Evolutionary conservation across 495 filamentous ascomycete species (phyloP).

Genomic region (Aspergillus bridgeri): DNA sequence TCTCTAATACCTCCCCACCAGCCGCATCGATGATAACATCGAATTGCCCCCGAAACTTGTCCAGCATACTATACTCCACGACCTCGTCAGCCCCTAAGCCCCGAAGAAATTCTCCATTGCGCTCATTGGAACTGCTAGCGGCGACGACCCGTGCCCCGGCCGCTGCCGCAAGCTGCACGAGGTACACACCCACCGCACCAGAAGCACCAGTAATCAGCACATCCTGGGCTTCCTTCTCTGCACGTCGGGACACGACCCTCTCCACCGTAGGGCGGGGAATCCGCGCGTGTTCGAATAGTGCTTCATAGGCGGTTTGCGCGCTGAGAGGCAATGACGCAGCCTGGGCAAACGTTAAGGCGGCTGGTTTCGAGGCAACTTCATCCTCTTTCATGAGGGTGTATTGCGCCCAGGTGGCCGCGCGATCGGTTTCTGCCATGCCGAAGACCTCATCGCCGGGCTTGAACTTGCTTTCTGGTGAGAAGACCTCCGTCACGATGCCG

Average conservation of each 20-base stretch:
- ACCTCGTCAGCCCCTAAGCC: constrained; percentile 26
- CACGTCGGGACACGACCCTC: not conserved
- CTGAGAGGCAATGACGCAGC: constrained; percentile 33
- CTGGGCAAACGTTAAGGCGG: constrained; percentile 15
- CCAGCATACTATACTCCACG: constrained; percentile 27
- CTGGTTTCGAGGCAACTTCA: constrained; percentile 29
- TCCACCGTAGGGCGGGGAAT: constrained; percentile 6
- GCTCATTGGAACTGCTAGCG: constrained; percentile 25
- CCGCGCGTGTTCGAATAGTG: constrained; percentile 29
- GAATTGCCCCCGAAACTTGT: constrained; percentile 8
- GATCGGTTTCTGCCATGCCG: constrained; percentile 27
- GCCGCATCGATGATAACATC: constrained; percentile 37
- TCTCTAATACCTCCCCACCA: constrained; percentile 23
- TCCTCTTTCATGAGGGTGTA: constrained; percentile 22
- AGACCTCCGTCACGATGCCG: constrained; percentile 33
- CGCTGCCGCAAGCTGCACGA: constrained; percentile 32
- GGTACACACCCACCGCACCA: constrained; percentile 33
- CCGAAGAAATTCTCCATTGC: constrained; percentile 30
- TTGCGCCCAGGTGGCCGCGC: constrained; percentile 29
- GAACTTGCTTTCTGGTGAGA: constrained; percentile 12
- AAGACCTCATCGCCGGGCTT: constrained; percentile 32
- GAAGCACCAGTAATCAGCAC: constrained; percentile 34
- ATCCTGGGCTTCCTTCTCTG: constrained; percentile 1
- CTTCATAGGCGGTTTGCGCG: constrained; percentile 33
- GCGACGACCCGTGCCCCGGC: constrained; percentile 26